Evolutionary conservation across 2,329 filamentous ascomycete genomes (phyloP), one percentile per base, ranked within the genome.

Genomic region (Pseudocercospora crystallina): DNA sequence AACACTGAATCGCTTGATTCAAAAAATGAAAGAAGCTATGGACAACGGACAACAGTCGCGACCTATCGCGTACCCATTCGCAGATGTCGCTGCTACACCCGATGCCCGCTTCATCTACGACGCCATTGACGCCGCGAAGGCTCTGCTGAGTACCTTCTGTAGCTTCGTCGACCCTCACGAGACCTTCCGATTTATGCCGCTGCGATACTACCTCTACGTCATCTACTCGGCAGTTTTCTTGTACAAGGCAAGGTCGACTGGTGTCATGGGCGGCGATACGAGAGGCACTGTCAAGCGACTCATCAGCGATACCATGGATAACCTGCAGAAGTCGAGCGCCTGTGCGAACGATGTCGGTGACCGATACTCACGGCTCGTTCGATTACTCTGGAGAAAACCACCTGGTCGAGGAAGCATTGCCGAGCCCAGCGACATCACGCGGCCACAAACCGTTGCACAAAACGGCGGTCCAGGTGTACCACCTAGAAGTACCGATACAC

Each of bases 101-200:
- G 83, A 85, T 60, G 81, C 82, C 5, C 76, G 83, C 5, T 85
- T 85, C 65, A 84, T 86, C 49, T 85, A 84, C 63, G 82, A 84
- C 62, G 81, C 81, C 2, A 76, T 86, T 7, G 81, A 84, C 57
- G 81, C 83, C 2, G 83, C 82, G 0, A 84, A 84, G 61, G 78
- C 80, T 0, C 76, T 85, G 13, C 69, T 86, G 11, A 78, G 75
- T 12, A 82, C 81, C 1, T 73, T 85, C 14, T 83, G 81, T 60
- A 79, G 78, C 48, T 78, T 77, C 53, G 77, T 84, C 29, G 78
- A 84, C 48, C 80, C 82, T 0, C 75, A 79, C 43, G 77, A 76
- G 12, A 78, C 80, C 38, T 71, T 85, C 12, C 78, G 81, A 53
- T 85, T 81, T 53, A 84, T 86, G 81, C 83, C 83, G 1, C 69